phyloP scores from a whole-genome alignment of 352 stramenopile genomes.

The Halophytophthora polymorphica region DNA sequence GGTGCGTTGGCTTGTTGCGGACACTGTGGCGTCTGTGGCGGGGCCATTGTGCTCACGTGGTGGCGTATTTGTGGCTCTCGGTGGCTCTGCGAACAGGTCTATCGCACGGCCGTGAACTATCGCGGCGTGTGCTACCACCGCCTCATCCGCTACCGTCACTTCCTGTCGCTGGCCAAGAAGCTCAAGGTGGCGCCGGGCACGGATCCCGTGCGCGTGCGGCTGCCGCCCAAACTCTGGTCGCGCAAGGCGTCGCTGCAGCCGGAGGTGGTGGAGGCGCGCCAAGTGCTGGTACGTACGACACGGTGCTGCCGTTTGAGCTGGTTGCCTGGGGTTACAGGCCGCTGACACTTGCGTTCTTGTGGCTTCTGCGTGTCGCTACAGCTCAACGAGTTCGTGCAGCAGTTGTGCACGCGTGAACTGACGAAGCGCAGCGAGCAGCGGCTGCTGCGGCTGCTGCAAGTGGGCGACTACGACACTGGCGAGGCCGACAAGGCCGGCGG shows the following conservation, averaged over 20 bases:
- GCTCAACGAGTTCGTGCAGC: conserved; percentile 74
- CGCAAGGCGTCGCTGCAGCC: conserved; percentile 46
- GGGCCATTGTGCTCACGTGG: background rate
- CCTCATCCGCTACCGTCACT: conserved; percentile 66
- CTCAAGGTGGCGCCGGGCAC: conserved; percentile 33
- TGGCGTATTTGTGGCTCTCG: background rate
- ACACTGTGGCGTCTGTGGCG: too few species aligned
- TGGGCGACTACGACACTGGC: conserved; percentile 44
- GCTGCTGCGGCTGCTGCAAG: conserved; percentile 57
- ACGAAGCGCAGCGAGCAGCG: conserved; percentile 35
- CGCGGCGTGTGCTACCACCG: conserved; percentile 64
- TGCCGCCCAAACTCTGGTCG: conserved; percentile 56
- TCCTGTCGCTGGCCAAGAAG: conserved; percentile 42
- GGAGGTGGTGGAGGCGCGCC: conserved; percentile 59
- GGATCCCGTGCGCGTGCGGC: conserved; percentile 17
- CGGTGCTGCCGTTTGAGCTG: background rate
- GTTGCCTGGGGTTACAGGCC: background rate
- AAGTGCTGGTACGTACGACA: conserved; percentile 51
- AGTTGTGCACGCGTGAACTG: conserved; percentile 40
- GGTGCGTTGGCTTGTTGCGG: conserved; percentile 14
- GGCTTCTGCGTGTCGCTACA: conserved; percentile 10
- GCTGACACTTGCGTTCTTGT: conserved; percentile 1
- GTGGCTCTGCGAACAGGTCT: conserved; percentile 35
- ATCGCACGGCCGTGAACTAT: conserved; percentile 69
- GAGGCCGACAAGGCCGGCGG: conserved; percentile 24